Evolutionary conservation across 106 monocot genomes (phyloP), one percentile per base, ranked within the genome.

Genomic region (Phalaenopsis aphrodite): DNA sequence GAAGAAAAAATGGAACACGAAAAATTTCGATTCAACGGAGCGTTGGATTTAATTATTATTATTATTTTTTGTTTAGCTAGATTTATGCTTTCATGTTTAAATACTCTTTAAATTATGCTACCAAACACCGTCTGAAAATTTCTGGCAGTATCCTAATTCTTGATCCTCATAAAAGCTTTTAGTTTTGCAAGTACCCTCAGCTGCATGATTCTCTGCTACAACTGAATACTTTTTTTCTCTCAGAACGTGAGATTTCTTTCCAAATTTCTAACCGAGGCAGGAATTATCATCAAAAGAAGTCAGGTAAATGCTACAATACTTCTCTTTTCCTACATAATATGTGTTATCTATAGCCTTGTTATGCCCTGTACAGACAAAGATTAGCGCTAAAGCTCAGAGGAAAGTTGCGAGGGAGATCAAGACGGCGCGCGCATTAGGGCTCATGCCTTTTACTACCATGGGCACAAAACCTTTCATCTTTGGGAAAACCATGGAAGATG

Each of bases 331-430:
- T 73, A 5, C 9, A 11, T 61, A 24, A 36, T 68, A 23, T 68
- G 23, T 37, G 38, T 24, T 68, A 68, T 68, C 36, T 24, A 38
- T 1, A 37, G 37, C 15, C 38, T 69, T 69, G 8, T 12, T 69
- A 15, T 17, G 75, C 46, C 21, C 21, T 76, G 1, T 75, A 48
- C 86, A 93, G 93, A 91, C 93, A 2, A 81, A 85, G 36, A 93
- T 93, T 58, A 93, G 93, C 79, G 93, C 93, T 17, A 93, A 93
- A 83, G 93, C 93, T 68, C 93, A 93, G 83, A 87, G 91, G 77
- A 93, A 86, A 85, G 84, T 91, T 76, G 91, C 93, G 14, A 84
- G 91, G 82, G 93, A 93, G 84, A 93, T 93, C n/a, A 93, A 93
- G 83, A 91, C 91, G 1, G 93, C 93, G 15, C 90, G 93, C 37